Evolutionary conservation across 371 early-diverging fungal species (phyloP), one percentile per base, ranked within the genome.

Genomic region (Mucor lusitanicus): DNA sequence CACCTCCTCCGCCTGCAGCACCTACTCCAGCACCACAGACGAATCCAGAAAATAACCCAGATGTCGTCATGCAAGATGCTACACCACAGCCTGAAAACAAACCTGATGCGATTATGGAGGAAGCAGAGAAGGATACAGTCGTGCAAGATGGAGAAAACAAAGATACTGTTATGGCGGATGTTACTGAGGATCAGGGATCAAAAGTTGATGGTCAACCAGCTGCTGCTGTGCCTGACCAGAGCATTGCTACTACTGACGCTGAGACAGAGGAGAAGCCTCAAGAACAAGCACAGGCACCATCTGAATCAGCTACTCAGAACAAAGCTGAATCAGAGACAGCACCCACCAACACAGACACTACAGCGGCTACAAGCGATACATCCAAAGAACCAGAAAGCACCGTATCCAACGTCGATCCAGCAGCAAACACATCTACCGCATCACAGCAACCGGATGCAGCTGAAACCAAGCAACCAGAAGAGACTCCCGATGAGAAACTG

Each of bases 401-500:
- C 25, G 13, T 40, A 5, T 0, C 27, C 0, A 53, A 27, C 6
- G 27, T 25, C 0, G 27, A 53, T 11, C 12, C 50, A 50, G 25
- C 23, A 50, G 8, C 50, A 23, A 50, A 12, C 27, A 15, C 27
- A 53, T 12, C 23, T 27, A 5, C 53, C 25, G 53, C 12, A 21
- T 6, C 53, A 53, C 53, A 53, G 23, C 53, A 53, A 25, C 13
- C 50, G n/a, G 28, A 32, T 56, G 23, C 57, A 56, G 3, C 30
- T 25, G 33, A 21, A 57, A 9, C 12, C 35, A 1, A 35, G 37
- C 44, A 44, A 21, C 25, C 60, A 56, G 61, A 53, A 27, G 27
- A 60, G 12, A 39, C 27, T 15, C 35, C 23, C n/a, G 40, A 59
- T 23, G 58, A 6, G 59, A 53, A 25, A 8, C 59, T 78, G 4